phyloP scores from a whole-genome alignment of 2,329 filamentous ascomycete genomes.

The Venturia effusa region DNA sequence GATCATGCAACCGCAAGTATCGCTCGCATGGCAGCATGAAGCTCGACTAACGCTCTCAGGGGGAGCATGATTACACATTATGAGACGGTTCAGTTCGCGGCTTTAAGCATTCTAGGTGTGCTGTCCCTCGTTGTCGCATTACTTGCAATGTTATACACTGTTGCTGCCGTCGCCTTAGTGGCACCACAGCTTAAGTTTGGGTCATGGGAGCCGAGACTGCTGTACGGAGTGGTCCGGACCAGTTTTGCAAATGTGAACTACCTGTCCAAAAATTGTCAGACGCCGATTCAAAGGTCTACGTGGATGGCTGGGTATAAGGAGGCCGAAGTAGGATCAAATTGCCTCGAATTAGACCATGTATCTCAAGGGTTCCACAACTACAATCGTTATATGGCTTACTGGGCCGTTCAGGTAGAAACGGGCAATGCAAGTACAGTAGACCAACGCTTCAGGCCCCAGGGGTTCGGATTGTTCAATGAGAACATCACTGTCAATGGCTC shows the following conservation, averaged over 20 bases:
- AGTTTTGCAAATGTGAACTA: conserved; percentile 54
- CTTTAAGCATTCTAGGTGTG: conserved; percentile 50
- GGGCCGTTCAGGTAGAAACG: conserved; percentile 38
- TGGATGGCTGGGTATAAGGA: conserved; percentile 27
- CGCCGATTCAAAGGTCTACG: conserved; percentile 38
- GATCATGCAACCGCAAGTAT: conserved; percentile 33
- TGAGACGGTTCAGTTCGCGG: conserved; percentile 53
- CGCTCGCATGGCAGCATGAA: conserved; percentile 32
- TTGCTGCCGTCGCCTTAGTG: conserved; percentile 64
- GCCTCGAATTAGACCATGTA: conserved; percentile 57
- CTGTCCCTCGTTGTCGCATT: conserved; percentile 55
- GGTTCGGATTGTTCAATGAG: conserved; percentile 54
- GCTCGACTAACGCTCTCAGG: conserved; percentile 37
- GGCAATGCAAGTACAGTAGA: conserved; percentile 31
- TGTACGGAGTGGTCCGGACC: conserved; percentile 48
- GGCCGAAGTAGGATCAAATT: conserved; percentile 37
- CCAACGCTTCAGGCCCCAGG: conserved; percentile 42
- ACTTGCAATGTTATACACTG: conserved; percentile 61
- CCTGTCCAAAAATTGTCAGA: conserved; percentile 46
- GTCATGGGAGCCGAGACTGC: conserved; percentile 33
- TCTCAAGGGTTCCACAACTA: conserved; percentile 63
- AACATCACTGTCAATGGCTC: conserved; percentile 60
- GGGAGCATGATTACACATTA: conserved; percentile 62
- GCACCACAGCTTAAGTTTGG: conserved; percentile 59
- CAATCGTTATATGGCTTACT: conserved; percentile 46